Conservation (phyloP, 208 protist genomes). For the Trypanosoma platydactyli region DNA sequence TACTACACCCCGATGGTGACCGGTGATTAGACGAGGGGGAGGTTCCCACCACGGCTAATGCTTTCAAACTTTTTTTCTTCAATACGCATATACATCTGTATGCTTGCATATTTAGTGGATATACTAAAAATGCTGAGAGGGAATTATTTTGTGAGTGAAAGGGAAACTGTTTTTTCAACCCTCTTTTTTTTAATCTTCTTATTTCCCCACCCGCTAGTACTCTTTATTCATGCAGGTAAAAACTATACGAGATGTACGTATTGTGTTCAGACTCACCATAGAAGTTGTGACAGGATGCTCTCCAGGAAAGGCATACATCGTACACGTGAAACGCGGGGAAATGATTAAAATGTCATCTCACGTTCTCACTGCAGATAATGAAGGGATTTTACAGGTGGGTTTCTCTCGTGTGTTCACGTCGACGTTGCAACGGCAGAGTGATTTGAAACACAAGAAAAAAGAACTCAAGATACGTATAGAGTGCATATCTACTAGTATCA, state of each 20-base stretch:
- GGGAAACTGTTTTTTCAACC: conserved; percentile 1
- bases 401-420: conserved; percentile 20
- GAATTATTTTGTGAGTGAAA: no score
- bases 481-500: background rate
- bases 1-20: conserved; percentile 58
- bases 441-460: conserved; percentile 20
- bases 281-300: conserved; percentile 31
- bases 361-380: conserved; percentile 2
- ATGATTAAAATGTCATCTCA: conserved; percentile 19
- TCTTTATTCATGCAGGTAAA: conserved; percentile 16
- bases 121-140: no score
- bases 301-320: conserved; percentile 10
- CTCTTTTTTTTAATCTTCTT: background rate
- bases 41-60: background rate
- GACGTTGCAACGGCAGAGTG: conserved; percentile 13
- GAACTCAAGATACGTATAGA: conserved; percentile 20
- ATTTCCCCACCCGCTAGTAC: conserved; percentile 6
- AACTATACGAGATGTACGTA: conserved; percentile 20
- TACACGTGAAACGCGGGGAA: conserved; percentile 22
- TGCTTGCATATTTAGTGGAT: no score
- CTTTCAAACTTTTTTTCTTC: conserved; percentile 27
- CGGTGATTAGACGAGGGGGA: no score
- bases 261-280: conserved; percentile 23
- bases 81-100: background rate
- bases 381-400: conserved; percentile 5